Conservation (phyloP, 1,139 yeast genomes). For the Magnusiomyces tetraspermus region DNA sequence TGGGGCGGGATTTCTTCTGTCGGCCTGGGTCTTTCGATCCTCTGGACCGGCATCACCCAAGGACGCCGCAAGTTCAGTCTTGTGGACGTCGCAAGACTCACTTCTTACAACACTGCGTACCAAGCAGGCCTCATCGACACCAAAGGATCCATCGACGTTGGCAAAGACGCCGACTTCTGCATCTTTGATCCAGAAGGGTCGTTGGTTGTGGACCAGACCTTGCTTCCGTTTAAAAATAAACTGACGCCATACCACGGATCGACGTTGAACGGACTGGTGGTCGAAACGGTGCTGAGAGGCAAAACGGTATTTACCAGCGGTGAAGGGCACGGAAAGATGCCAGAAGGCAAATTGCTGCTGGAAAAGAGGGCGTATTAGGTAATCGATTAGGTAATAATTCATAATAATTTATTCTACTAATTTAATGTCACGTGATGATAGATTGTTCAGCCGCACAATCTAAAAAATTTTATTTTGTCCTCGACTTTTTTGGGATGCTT, state of each 20-base stretch:
- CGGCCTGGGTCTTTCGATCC: constrained; percentile 76
- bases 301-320: constrained; percentile 49
- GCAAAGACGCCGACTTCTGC: constrained; percentile 81
- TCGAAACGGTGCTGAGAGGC: constrained; percentile 74
- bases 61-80: constrained; percentile 34
- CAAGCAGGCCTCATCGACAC: constrained; percentile 68
- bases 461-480: too few species aligned
- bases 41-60: constrained; percentile 62
- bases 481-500: too few species aligned
- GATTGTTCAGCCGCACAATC: too few species aligned
- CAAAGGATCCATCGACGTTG: constrained; percentile 64
- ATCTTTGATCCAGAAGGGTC: constrained; percentile 58
- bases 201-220: constrained; percentile 49
- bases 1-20: constrained; percentile 98
- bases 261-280: constrained; percentile 58
- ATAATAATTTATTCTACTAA: too few species aligned
- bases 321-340: constrained; percentile 46
- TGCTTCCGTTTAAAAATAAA: constrained; percentile 71
- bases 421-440: too few species aligned
- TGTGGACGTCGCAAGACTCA: constrained; percentile 64
- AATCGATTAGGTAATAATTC: too few species aligned
- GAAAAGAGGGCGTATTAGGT: constrained; percentile 32
- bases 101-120: constrained; percentile 70
- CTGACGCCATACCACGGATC: constrained; percentile 76
- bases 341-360: constrained; percentile 51